Evolutionary conservation across 108 stramenopile genomes (phyloP), one percentile per base, ranked within the genome.

Genomic region (Fragilaria crotonensis): DNA sequence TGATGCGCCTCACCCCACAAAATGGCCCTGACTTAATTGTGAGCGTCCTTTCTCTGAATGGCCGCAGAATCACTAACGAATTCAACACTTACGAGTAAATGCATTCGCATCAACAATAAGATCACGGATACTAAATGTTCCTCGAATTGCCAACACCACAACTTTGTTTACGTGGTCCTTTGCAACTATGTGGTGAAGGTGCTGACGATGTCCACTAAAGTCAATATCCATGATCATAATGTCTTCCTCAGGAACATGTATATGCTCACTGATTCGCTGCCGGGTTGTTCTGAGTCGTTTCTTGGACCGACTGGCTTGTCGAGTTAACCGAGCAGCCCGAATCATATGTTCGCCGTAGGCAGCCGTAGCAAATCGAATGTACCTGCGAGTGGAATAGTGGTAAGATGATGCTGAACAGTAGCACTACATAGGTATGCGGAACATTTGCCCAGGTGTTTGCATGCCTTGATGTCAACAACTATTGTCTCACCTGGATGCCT

Each of bases 131-230:
- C 53, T 66, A 44, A 75, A 75, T 7, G 78, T 79, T 20, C 78
- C 78, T n/a, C 78, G 73, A 46, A 79, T 72, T 36, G 69, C 65
- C 59, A 79, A 41, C 2, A 79, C 70, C 21, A 79, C 59, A 25
- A 33, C 30, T 45, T 60, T 9, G 20, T 75, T 27, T 19, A 45
- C 45, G 45, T 62, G 68, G 66, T 78, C 71, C 20, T 72, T 60
- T 4, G 71, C 77, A 3, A 72, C 60, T 59, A 72, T 66, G 57
- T 78, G 71, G 31, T 65, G 61, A 23, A 77, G 30, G 7, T 57
- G 56, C 17, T 57, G 4, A 4, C 30, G 7, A 25, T 45, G 19
- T 20, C 62, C 66, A n/a, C 58, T 17, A 9, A 49, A 32, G 45
- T 69, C 68, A 5, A 72, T 57, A 59, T 75, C 63, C 48, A 72